phyloP scores from a whole-genome alignment of 306 rosid genomes.

The Acacia confusa region DNA sequence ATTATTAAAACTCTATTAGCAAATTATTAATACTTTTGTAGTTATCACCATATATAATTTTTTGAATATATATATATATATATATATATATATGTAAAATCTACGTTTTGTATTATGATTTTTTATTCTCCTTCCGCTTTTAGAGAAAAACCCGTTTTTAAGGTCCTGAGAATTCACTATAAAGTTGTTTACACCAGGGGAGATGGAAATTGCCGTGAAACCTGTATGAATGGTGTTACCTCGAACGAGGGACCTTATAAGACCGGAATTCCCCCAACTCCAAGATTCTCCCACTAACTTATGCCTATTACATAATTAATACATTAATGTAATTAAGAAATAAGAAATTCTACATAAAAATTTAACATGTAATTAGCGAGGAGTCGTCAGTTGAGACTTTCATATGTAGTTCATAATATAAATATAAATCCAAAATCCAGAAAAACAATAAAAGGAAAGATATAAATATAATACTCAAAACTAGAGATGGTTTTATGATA shows the following conservation, averaged over 20 bases:
- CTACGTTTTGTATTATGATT: too few relatives aligned
- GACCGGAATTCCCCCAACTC: too few relatives aligned
- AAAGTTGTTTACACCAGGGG: neutral
- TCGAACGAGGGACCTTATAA: too few relatives aligned
- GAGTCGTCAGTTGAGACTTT: conserved; percentile 9
- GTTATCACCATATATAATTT: too few relatives aligned
- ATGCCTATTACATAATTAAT: too few relatives aligned
- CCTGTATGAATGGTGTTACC: too few relatives aligned
- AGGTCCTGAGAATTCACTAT: neutral
- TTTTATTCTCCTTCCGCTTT: too few relatives aligned
- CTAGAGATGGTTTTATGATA: conserved; percentile 13
- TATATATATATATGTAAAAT: too few relatives aligned
- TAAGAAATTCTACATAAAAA: neutral
- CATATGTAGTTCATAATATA: conserved; percentile 29
- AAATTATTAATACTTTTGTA: too few relatives aligned
- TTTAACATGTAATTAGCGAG: neutral
- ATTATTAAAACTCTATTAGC: too few relatives aligned
- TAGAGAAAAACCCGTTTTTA: neutral
- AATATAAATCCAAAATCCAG: conserved; percentile 8
- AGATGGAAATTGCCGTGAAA: neutral
- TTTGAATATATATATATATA: too few relatives aligned
- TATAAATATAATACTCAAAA: neutral
- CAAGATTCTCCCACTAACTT: too few relatives aligned
- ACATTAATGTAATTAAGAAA: neutral
- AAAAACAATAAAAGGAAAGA: neutral